These are phyloP conservation scores for Caryopteris hybrid DNA, from an alignment of 305 asterid genomes.

Conservation along the genomic window DNA sequence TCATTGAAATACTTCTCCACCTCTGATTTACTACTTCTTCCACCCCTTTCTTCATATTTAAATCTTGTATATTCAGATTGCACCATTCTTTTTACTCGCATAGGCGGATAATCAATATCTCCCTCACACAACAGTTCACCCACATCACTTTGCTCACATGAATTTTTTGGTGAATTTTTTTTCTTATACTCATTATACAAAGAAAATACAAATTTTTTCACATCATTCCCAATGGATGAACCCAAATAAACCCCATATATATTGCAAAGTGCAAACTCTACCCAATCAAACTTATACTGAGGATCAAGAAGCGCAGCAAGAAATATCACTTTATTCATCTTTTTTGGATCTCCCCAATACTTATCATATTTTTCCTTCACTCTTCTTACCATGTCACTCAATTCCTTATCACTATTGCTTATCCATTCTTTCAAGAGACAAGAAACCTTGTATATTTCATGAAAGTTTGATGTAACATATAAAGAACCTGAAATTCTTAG, in stretches of 20 bases:
- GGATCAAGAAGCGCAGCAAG: not conserved
- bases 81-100: no score
- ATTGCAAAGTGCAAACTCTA: not conserved
- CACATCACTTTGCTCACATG: no score
- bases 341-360: not conserved
- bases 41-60: no score
- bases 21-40: not conserved
- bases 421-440: not conserved
- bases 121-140: no score
- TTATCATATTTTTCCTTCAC: not conserved
- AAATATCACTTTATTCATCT: not conserved
- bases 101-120: no score
- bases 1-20: not conserved
- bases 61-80: no score
- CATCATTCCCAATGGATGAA: no score
- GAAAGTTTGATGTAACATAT: not conserved
- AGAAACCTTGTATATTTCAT: not conserved
- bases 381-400: not conserved
- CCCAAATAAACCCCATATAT: no score
- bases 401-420: not conserved
- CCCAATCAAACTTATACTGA: not conserved
- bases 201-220: no score
- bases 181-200: no score
- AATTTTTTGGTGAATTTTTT: no score
- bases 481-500: not conserved